phyloP scores from a whole-genome alignment of 177 flowering plant genomes.

The Vitis hybrid region DNA sequence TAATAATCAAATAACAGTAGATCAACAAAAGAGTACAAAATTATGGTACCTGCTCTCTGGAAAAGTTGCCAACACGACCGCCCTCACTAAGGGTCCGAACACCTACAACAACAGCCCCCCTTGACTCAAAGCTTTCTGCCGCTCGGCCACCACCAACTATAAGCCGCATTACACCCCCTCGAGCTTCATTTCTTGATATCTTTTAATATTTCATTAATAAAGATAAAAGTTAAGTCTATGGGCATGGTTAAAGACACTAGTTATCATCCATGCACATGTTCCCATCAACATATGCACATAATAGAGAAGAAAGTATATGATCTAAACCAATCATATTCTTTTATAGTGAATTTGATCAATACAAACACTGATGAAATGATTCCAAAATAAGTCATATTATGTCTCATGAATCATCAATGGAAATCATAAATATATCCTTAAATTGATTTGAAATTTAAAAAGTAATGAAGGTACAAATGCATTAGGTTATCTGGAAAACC shows the following conservation, averaged over 20 bases:
- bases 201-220: conserved; percentile 15
- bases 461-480: too few relatives aligned
- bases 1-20: background rate
- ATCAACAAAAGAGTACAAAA: conserved; percentile 2
- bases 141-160: conserved; percentile 99
- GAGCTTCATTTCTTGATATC: conserved; percentile 80
- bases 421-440: too few relatives aligned
- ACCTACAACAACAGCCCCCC: conserved; percentile 94
- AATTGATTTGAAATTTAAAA: too few relatives aligned
- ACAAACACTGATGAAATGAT: background rate
- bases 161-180: conserved; percentile 92
- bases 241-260: background rate
- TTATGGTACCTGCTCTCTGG: conserved; percentile 86
- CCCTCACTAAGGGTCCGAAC: conserved; percentile 99
- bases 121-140: conserved; percentile 63
- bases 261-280: background rate
- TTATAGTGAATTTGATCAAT: too few relatives aligned
- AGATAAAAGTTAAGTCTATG: background rate
- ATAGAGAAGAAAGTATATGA: background rate
- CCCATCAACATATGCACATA: background rate
- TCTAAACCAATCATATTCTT: background rate
- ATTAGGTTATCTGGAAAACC: too few relatives aligned
- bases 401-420: too few relatives aligned
- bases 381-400: background rate
- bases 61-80: conserved; percentile 95